Conservation (phyloP, 2,329 filamentous ascomycete species). For the Bipolaris oryzae region DNA sequence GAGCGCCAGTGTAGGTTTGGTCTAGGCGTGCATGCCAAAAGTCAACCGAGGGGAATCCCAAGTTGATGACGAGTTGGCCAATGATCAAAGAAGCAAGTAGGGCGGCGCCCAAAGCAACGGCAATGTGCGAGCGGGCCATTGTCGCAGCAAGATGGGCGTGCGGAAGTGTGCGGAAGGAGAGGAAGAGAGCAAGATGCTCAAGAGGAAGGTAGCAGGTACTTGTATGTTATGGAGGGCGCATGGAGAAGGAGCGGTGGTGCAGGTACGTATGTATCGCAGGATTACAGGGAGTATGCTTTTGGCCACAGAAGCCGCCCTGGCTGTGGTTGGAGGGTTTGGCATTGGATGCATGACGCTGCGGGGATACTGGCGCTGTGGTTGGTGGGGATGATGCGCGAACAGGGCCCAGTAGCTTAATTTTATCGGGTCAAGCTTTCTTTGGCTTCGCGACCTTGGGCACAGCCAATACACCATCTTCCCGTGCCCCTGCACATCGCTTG, state of each 20-base stretch:
- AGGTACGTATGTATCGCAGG: background rate
- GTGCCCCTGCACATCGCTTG: slow-evolving; percentile 14
- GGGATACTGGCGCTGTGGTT: slow-evolving; percentile 13
- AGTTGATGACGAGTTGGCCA: slow-evolving; percentile 41
- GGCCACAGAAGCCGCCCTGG: background rate
- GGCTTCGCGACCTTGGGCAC: slow-evolving; percentile 12
- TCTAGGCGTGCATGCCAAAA: slow-evolving; percentile 45
- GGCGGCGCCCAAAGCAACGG: slow-evolving; percentile 46
- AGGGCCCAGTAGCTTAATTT: slow-evolving; percentile 20
- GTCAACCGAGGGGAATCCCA: slow-evolving; percentile 45
- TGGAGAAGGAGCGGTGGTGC: background rate
- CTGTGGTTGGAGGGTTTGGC: background rate
- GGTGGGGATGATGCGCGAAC: slow-evolving; percentile 13
- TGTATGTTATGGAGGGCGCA: slow-evolving; percentile 9
- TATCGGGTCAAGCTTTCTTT: slow-evolving; percentile 14
- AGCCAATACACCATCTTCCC: slow-evolving; percentile 21
- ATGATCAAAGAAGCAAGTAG: slow-evolving; percentile 43
- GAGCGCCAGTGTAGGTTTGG: slow-evolving; percentile 26
- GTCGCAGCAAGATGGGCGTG: slow-evolving; percentile 23
- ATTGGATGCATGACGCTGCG: slow-evolving; percentile 20
- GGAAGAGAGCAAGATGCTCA: slow-evolving; percentile 12
- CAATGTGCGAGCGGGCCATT: slow-evolving; percentile 51
- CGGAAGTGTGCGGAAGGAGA: slow-evolving; percentile 23
- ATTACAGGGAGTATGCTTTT: background rate
- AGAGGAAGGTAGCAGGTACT: slow-evolving; percentile 1